These are phyloP conservation scores for Amphirosellinia nigrospora DNA, from an alignment of 495 filamentous ascomycete species.

Conservation along the genomic window DNA sequence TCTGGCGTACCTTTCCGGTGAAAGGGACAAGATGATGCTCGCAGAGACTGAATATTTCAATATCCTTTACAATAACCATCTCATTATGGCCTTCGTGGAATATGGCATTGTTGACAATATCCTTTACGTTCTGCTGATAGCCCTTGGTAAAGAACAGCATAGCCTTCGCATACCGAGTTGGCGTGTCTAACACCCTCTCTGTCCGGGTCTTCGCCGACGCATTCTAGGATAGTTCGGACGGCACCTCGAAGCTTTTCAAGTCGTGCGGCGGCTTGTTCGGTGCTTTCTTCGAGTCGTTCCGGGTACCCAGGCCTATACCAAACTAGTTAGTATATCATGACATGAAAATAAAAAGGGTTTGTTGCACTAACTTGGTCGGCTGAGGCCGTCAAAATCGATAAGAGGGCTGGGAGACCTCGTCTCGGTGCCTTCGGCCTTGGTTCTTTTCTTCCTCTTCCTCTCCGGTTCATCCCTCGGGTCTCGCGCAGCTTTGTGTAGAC, in stretches of 20 bases:
- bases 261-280: slow-evolving; percentile 71
- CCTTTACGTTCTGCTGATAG: slow-evolving; percentile 93
- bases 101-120: slow-evolving; percentile 92
- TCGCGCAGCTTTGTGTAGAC: slow-evolving; percentile 71
- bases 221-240: slow-evolving; percentile 90
- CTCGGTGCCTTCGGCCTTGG: slow-evolving; percentile 33
- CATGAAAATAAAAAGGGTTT: slow-evolving; percentile 23
- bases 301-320: slow-evolving; percentile 72
- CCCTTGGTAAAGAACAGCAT: slow-evolving; percentile 99
- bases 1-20: slow-evolving; percentile 75
- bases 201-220: slow-evolving; percentile 93
- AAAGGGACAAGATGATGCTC: slow-evolving; percentile 99
- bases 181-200: slow-evolving; percentile 90
- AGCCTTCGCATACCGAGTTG: slow-evolving; percentile 90
- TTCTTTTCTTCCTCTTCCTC: slow-evolving; percentile 47
- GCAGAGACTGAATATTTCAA: slow-evolving; percentile 93
- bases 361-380: slow-evolving; percentile 65
- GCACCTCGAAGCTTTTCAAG: slow-evolving; percentile 82
- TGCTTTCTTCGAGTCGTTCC: slow-evolving; percentile 80
- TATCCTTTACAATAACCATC: slow-evolving; percentile 96
- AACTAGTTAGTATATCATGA: slow-evolving; percentile 14
- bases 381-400: slow-evolving; percentile 78
- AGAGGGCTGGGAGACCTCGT: slow-evolving; percentile 63
- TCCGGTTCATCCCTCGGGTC: slow-evolving; percentile 75
- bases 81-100: slow-evolving; percentile 98